Base-by-base conservation (phyloP, 495 filamentous ascomycete species). In the Tuber brumale region DNA sequence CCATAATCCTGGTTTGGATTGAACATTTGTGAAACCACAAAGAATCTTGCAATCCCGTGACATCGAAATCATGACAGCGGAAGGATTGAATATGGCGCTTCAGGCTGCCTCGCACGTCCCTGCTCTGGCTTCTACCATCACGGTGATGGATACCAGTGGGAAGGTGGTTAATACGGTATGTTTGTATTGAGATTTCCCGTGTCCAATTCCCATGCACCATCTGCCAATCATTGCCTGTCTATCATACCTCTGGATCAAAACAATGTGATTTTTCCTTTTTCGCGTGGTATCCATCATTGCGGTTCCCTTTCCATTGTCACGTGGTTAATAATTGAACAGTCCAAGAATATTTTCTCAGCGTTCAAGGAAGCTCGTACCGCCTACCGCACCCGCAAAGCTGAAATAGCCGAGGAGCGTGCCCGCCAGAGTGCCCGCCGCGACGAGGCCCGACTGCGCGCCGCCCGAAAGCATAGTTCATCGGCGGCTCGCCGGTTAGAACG, bases 381-480 rank as follows among this genome's bases (percentile, higher is more conserved):
- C 44, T 83, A 83, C 71, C 79, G 77, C 46, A 48, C 79, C 3
- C 81, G 81, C 48, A 83, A 83, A 73, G 79, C 78, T 9, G 81
- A 83, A 76, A 83, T 83, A 73, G 74, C 76, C 43, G 71, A 74
- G n/a, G 78, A 83, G 61, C 79, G 81, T 37, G 61, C 70, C 18
- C 80, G 81, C n/a, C 80, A 82, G 19, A 78, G 77, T 16, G 78
- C 80, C 21, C 80, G 57, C 10, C 79, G 80, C 6, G 70, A 73
- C 44, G 76, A 81, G 31, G 70, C 76, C 37, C 79, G 80, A 44
- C 71, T 45, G 19, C 71, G 70, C 44, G 73, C 72, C 48, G 73
- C 77, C 74, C 74, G 48, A 43, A 80, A 74, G 66, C 71, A 76
- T 16, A 66, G 76, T 46, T 74, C 76, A 23, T 73, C 78, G 5